Percentiles rank a stretch among this genome's conserved stretches.
These are phyloP conservation scores for Hansenula sp. DNA, from an alignment of 1,139 yeast genomes.

Conservation along the genomic window DNA sequence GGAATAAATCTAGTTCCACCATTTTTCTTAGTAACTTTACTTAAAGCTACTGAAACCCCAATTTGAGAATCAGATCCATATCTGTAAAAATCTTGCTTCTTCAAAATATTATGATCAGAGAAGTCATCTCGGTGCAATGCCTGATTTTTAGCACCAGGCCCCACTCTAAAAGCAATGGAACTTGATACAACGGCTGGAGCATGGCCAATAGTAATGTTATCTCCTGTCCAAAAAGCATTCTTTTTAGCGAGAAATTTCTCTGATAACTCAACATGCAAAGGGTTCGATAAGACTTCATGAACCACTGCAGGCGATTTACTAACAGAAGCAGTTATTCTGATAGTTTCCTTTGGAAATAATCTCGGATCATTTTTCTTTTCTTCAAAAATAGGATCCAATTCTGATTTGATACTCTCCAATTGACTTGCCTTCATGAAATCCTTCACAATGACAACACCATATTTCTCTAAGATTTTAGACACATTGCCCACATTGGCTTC, in stretches of 20 bases:
- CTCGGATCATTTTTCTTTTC: slow-evolving; percentile 19
- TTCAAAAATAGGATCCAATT: slow-evolving; percentile 23
- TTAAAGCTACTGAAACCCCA: slow-evolving; percentile 21
- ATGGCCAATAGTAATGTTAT: slow-evolving; percentile 20
- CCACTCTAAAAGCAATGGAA: slow-evolving; percentile 27
- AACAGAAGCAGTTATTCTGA: slow-evolving; percentile 20
- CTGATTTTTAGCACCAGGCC: slow-evolving; percentile 26
- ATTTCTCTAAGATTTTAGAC: slow-evolving; percentile 3
- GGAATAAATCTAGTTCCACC: slow-evolving; percentile 29
- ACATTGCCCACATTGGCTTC: background rate
- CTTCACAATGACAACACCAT: slow-evolving; percentile 25
- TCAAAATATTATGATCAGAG: slow-evolving; percentile 22
- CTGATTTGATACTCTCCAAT: slow-evolving; percentile 16
- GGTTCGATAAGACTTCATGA: slow-evolving; percentile 17
- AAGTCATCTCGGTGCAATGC: slow-evolving; percentile 26
- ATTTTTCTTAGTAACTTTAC: slow-evolving; percentile 22
- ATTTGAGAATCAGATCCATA: slow-evolving; percentile 22
- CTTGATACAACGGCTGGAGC: slow-evolving; percentile 23
- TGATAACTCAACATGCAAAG: slow-evolving; percentile 15
- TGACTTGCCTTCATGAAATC: slow-evolving; percentile 14
- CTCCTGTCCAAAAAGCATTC: slow-evolving; percentile 24
- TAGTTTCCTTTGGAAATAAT: slow-evolving; percentile 24
- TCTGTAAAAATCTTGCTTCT: slow-evolving; percentile 13
- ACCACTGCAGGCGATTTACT: slow-evolving; percentile 23
- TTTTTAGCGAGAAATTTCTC: slow-evolving; percentile 17